Percentiles rank a stretch among this genome's conserved stretches.
phyloP scores from a whole-genome alignment of 768 basidiomycete species.

The Artomyces pyxidatus region DNA sequence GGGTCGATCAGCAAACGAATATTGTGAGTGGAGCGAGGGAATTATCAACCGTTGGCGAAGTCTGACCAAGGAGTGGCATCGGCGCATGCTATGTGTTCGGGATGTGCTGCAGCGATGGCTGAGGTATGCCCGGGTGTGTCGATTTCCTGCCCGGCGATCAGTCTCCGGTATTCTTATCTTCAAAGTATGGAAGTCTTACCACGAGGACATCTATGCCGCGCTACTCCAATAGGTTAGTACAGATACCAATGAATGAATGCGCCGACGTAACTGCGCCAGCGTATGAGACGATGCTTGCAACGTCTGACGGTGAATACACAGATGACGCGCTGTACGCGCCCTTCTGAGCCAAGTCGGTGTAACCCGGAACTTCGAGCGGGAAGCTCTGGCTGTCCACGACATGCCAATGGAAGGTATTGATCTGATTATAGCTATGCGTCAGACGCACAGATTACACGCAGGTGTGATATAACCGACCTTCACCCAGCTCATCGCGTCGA shows the following conservation, averaged over 20 bases:
- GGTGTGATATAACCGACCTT: conserved; percentile 27
- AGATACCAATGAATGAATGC: too few species aligned
- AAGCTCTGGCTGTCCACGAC: conserved; percentile 33
- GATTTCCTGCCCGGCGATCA: conserved; percentile 26
- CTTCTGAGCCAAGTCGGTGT: conserved; percentile 23
- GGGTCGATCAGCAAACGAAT: background rate
- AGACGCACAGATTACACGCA: background rate
- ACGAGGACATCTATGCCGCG: conserved; percentile 32
- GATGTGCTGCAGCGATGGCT: conserved; percentile 32
- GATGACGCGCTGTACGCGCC: conserved; percentile 26
- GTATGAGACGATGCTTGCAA: conserved; percentile 26
- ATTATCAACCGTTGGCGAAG: conserved; percentile 40
- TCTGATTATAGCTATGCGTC: background rate
- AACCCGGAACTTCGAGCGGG: conserved; percentile 26
- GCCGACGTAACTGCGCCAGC: conserved; percentile 25
- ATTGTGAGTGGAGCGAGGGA: background rate
- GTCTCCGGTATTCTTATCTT: background rate
- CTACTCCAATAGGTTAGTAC: conserved; percentile 14
- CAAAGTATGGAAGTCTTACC: background rate
- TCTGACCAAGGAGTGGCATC: conserved; percentile 34
- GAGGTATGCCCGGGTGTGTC: conserved; percentile 47
- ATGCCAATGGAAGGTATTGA: conserved; percentile 32
- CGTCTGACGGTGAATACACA: conserved; percentile 23
- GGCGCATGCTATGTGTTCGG: conserved; percentile 37
- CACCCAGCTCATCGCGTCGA: conserved; percentile 46